Base-by-base conservation (phyloP, 1,284 basidiomycete genomes). In the Rhodotorula sp. region DNA sequence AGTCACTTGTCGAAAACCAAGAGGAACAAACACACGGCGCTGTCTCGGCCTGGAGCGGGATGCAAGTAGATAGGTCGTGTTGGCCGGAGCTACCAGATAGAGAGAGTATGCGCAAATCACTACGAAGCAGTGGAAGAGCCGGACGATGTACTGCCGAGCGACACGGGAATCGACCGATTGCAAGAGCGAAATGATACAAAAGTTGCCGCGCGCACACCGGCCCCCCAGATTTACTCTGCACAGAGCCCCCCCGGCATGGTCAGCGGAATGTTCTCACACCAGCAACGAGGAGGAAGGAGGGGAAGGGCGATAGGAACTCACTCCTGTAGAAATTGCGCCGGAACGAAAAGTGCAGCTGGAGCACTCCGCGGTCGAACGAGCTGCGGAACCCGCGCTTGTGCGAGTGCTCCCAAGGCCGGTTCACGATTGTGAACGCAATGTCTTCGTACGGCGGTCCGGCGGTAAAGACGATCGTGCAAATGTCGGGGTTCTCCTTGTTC, bases 401-500 rank as follows among this genome's bases (percentile, higher is more conserved):
- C 63, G 92, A 94, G 81, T 93, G 95, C 79, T 99, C 96, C 96
- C 96, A 99, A 81, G 95, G 94, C 67, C 91, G 86, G 78, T 97
- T 93, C 65, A 99, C 95, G 75, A 99, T 96, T 68, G 93, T 86
- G 84, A 99, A 99, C 24, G 95, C 96, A 73, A 99, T 94, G 79
- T 99, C 96, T 26, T 68, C 72, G 60, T 68, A 73, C 2, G 96
- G 96, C 61, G 96, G 96, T 24, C 96, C 96, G 24, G 96, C 94
- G 75, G 87, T 92, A 82, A 99, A 99, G 73, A 95, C 87, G 58
- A 99, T 82, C 29, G 98, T 84, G 44, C 93, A 91, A 1, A 95
- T 99, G 66, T 99, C 96, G 70, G 93, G 90, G 78, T 98, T 95
- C 10, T 91, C 93, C 14, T 89, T 87, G 77, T 96, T 92, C 77